Conservation (phyloP, 106 monocot species). For the Triglochin maritima region DNA sequence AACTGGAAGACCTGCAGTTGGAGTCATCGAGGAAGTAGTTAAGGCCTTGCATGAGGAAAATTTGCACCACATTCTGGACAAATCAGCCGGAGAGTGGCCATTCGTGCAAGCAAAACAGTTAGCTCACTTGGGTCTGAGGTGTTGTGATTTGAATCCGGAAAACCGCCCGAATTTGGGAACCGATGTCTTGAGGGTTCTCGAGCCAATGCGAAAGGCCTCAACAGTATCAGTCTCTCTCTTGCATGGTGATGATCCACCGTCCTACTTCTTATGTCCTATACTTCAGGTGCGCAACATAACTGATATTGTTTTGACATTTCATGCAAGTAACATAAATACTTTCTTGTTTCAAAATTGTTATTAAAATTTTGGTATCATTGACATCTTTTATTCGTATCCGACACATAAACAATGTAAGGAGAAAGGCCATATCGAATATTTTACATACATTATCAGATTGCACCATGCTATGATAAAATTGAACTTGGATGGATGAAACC, state of each 20-base stretch:
- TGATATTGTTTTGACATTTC: too few relatives aligned
- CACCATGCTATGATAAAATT: too few relatives aligned
- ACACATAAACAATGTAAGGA: too few relatives aligned
- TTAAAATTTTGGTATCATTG: neutral
- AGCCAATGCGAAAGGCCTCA: slow-evolving; percentile 1
- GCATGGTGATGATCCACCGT: neutral
- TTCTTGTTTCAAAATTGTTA: neutral
- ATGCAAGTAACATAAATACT: neutral
- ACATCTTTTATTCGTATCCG: too few relatives aligned
- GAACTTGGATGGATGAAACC: too few relatives aligned
- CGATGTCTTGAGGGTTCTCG: slow-evolving; percentile 20
- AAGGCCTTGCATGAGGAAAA: slow-evolving; percentile 4
- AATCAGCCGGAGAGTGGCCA: slow-evolving; percentile 31
- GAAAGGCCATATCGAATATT: too few relatives aligned
- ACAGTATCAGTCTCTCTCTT: neutral
- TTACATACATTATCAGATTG: too few relatives aligned
- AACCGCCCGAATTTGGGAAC: slow-evolving; percentile 13
- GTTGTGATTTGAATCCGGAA: slow-evolving; percentile 12
- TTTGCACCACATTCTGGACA: slow-evolving; percentile 18
- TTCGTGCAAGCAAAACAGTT: slow-evolving; percentile 15
- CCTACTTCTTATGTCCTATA: slow-evolving; percentile 12
- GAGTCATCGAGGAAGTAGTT: slow-evolving; percentile 9
- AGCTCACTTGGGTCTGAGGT: slow-evolving; percentile 16
- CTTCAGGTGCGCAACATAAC: slow-evolving; percentile 1
- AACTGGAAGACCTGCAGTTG: slow-evolving; percentile 17